phyloP scores from a whole-genome alignment of 495 filamentous ascomycete species.

The Hypoxylon intermedium region DNA sequence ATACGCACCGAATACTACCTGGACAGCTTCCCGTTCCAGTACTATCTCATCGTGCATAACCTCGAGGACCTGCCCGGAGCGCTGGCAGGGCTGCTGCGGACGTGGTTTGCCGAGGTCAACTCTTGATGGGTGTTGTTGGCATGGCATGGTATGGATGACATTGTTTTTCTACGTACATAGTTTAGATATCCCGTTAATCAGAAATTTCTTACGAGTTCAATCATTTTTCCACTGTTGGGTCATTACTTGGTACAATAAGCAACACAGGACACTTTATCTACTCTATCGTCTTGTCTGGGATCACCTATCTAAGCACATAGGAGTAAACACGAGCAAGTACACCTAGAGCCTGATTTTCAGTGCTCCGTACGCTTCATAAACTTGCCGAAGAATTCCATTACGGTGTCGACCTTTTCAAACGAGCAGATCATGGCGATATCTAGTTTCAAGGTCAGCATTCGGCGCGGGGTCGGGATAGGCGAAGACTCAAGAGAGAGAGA shows the following conservation, averaged over 20 bases:
- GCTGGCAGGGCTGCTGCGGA: slow-evolving; percentile 84
- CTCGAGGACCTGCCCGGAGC: slow-evolving; percentile 89
- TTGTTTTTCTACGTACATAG: slow-evolving; percentile 2
- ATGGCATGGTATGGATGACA: background rate
- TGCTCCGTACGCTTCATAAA: slow-evolving; percentile 22
- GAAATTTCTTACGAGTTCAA: background rate
- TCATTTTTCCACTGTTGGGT: no score
- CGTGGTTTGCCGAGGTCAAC: slow-evolving; percentile 93
- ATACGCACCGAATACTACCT: slow-evolving; percentile 86
- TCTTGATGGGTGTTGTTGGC: slow-evolving; percentile 30
- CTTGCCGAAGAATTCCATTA: slow-evolving; percentile 33
- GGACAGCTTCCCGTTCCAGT: slow-evolving; percentile 93
- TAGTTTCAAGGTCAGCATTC: slow-evolving; percentile 22
- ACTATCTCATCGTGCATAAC: slow-evolving; percentile 93
- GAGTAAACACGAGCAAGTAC: no score
- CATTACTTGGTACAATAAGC: no score
- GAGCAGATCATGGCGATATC: slow-evolving; percentile 41
- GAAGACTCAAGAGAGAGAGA: background rate
- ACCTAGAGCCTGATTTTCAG: background rate
- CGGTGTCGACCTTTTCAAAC: slow-evolving; percentile 13
- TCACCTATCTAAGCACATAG: background rate
- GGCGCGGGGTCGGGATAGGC: background rate
- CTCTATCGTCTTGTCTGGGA: no score
- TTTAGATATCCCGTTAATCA: slow-evolving; percentile 20
- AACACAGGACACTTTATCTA: no score